phyloP scores from a whole-genome alignment of 805 yeast genomes.

The Helenozyma rhizophorensis region DNA sequence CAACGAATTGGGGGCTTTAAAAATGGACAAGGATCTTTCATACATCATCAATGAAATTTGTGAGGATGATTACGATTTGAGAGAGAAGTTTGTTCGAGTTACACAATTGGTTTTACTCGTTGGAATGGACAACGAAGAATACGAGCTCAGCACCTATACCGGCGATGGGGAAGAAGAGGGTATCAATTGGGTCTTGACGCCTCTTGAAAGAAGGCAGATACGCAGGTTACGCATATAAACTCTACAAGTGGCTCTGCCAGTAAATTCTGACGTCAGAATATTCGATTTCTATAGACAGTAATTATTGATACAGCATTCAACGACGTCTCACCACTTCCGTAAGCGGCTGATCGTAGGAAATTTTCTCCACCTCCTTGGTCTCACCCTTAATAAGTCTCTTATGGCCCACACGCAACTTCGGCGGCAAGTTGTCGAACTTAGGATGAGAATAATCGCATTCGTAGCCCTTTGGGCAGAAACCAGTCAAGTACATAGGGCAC shows the following conservation, averaged over 20 bases:
- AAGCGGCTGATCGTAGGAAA: constrained; percentile 17
- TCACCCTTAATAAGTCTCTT: constrained; percentile 16
- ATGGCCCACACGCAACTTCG: constrained; percentile 17
- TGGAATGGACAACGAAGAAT: constrained; percentile 70
- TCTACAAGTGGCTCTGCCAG: too few relatives aligned
- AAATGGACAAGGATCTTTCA: constrained; percentile 77
- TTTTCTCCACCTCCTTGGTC: constrained; percentile 17
- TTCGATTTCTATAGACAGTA: too few relatives aligned
- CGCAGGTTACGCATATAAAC: constrained; percentile 36
- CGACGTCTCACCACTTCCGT: constrained; percentile 11
- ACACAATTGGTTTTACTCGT: constrained; percentile 81
- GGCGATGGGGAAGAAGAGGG: constrained; percentile 25
- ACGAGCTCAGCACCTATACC: constrained; percentile 30
- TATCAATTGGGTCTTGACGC: constrained; percentile 70
- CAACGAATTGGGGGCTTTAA: constrained; percentile 79
- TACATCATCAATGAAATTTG: constrained; percentile 70
- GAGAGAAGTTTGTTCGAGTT: constrained; percentile 74
- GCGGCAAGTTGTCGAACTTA: constrained; percentile 52
- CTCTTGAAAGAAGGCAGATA: constrained; percentile 65
- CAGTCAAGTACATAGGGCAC: constrained; percentile 79
- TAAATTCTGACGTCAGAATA: too few relatives aligned
- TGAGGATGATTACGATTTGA: constrained; percentile 62
- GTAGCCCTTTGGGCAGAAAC: constrained; percentile 90
- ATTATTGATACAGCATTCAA: background rate
- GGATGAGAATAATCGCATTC: constrained; percentile 84